These are phyloP conservation scores for Metschnikowia santaceciliae DNA, from an alignment of 805 yeast genomes.

Conservation along the genomic window DNA sequence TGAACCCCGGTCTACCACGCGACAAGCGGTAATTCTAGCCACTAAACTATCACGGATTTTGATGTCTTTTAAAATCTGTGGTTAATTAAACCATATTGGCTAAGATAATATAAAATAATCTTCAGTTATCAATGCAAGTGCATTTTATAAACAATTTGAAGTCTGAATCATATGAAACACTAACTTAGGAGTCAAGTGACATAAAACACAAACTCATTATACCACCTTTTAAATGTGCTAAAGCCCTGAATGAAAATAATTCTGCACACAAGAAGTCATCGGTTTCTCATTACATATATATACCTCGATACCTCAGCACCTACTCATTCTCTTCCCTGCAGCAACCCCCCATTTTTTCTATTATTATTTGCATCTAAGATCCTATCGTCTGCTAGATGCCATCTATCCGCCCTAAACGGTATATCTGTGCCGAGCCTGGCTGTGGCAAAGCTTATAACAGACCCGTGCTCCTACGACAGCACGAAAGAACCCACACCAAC, in stretches of 20 bases:
- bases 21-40: conserved; percentile 22
- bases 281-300: not conserved
- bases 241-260: not conserved
- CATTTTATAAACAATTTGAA: too few species aligned
- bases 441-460: conserved; percentile 76
- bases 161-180: too few species aligned
- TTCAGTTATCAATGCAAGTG: too few species aligned
- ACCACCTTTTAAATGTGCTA: not conserved
- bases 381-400: conserved; percentile 2
- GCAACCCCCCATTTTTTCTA: not conserved
- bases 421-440: conserved; percentile 57
- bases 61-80: not conserved
- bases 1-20: conserved; percentile 23
- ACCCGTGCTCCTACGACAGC: conserved; percentile 82
- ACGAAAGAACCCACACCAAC: conserved; percentile 69
- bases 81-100: not conserved
- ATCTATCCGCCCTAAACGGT: conserved; percentile 49
- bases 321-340: not conserved
- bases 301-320: not conserved
- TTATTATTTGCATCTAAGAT: too few species aligned
- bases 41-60: conserved; percentile 20
- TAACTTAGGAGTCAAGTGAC: too few species aligned
- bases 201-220: too few species aligned
- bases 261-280: conserved; percentile 1
- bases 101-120: too few species aligned